Evolutionary conservation across 306 rosid species (phyloP).

Genomic region (Biancaea sappan): DNA sequence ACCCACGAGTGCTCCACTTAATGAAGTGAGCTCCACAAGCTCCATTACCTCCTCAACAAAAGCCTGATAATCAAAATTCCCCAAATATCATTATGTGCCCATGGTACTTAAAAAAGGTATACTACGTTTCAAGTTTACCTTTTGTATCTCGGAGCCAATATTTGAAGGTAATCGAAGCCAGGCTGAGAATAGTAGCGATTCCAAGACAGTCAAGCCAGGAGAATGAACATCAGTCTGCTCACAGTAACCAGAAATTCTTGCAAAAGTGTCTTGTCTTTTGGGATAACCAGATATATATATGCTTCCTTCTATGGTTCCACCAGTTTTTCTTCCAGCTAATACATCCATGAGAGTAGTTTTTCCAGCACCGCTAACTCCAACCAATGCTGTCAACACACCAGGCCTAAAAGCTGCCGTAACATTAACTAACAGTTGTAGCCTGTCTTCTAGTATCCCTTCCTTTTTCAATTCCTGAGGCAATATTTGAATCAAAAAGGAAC

Average conservation of each 20-base stretch:
- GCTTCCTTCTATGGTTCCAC: conserved; percentile 72
- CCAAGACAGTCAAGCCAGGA: conserved; percentile 72
- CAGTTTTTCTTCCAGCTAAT: conserved; percentile 79
- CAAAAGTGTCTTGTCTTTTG: conserved; percentile 77
- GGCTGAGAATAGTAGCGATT: conserved; percentile 73
- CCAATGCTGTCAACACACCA: conserved; percentile 80
- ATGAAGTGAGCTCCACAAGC: conserved; percentile 75
- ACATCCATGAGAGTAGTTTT: conserved; percentile 93
- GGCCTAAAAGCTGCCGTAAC: conserved; percentile 83
- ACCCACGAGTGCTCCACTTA: conserved; percentile 74
- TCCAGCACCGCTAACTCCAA: conserved; percentile 86
- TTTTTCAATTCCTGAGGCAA: conserved; percentile 74
- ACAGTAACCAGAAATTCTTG: conserved; percentile 85
- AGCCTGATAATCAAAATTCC: conserved; percentile 49
- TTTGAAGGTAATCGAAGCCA: conserved; percentile 77
- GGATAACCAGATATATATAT: conserved; percentile 70
- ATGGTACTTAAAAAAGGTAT: neutral
- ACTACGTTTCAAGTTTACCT: conserved; percentile 29
- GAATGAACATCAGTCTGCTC: conserved; percentile 84
- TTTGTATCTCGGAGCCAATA: conserved; percentile 54
- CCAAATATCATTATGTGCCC: neutral
- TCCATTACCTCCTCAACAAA: conserved; percentile 91
- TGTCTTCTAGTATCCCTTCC: conserved; percentile 68
- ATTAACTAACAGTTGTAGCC: conserved; percentile 58
- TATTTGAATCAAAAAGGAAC: conserved; percentile 46